Evolutionary conservation across 495 filamentous ascomycete species (phyloP).

Genomic region (Tuber calosporum): DNA sequence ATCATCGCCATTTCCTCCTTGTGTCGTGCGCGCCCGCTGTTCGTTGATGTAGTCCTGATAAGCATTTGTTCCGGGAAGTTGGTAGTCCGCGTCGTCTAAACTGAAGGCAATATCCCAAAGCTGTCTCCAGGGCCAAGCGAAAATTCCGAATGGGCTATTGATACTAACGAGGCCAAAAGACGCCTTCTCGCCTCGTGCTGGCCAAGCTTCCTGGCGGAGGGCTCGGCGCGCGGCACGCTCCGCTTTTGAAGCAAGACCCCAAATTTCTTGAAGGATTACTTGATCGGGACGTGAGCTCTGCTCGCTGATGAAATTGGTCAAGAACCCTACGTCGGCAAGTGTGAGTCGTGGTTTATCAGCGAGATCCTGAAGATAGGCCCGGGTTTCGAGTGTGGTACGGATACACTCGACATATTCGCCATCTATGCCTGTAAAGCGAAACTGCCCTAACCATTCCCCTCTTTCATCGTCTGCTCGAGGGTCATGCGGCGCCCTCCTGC

Average conservation of each 20-base stretch:
- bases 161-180: constrained; percentile 9
- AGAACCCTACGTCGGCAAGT: constrained; percentile 15
- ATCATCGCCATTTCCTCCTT: not conserved
- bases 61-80: constrained; percentile 5
- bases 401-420: constrained; percentile 32
- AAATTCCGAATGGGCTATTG: constrained; percentile 26
- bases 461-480: constrained; percentile 6
- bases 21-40: not conserved
- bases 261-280: constrained; percentile 31
- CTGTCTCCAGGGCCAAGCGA: constrained; percentile 29
- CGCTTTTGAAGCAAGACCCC: constrained; percentile 26
- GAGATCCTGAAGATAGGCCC: constrained; percentile 29
- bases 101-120: constrained; percentile 27
- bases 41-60: constrained; percentile 1
- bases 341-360: constrained; percentile 25
- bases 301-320: constrained; percentile 18
- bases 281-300: constrained; percentile 25
- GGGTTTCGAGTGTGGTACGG: constrained; percentile 25
- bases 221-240: constrained; percentile 27
- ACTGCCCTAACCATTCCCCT: constrained; percentile 23
- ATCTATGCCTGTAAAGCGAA: constrained; percentile 26
- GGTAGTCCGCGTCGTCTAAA: constrained; percentile 32
- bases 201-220: constrained; percentile 24
- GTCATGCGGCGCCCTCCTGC: not conserved
- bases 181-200: constrained; percentile 16